These are phyloP conservation scores for Euphrasia confusa DNA, from an alignment of 257 asterid species.

Conservation along the genomic window DNA sequence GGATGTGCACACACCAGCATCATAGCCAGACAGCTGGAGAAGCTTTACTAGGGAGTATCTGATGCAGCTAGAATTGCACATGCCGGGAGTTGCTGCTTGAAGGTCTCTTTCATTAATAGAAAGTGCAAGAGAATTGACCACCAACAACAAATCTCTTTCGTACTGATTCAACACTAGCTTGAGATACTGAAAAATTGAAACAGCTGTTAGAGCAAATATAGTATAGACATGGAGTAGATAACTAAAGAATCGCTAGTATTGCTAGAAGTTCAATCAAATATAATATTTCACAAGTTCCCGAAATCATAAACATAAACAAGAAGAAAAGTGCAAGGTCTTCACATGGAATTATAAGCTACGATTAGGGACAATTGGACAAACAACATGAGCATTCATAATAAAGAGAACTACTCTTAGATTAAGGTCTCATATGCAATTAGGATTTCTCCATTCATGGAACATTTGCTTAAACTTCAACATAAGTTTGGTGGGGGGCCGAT, in stretches of 20 bases:
- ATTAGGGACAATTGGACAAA: not conserved
- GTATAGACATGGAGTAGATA: not conserved
- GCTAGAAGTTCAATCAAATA: not conserved
- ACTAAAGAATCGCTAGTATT: not conserved
- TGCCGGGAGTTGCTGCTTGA: conserved; percentile 39
- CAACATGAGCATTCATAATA: not conserved
- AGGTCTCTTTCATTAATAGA: conserved; percentile 49
- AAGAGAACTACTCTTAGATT: not conserved
- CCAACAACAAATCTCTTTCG: conserved; percentile 45
- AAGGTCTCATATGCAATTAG: conserved; percentile 6
- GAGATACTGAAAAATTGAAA: conserved; percentile 40
- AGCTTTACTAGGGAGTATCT: conserved; percentile 57
- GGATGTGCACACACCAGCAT: conserved; percentile 71
- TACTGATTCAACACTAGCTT: conserved; percentile 48
- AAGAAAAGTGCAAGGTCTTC: not conserved
- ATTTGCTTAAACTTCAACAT: conserved; percentile 10
- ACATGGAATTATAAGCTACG: not conserved
- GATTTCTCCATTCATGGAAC: conserved; percentile 11
- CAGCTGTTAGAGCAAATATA: conserved; percentile 13
- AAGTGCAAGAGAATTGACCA: conserved; percentile 51
- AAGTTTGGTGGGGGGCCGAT: not conserved
- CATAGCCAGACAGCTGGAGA: conserved; percentile 60
- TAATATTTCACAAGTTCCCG: not conserved
- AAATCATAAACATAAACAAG: not conserved
- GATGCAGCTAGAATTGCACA: conserved; percentile 72